A percentile compares a stretch with the other conserved stretches of the same genome.
phyloP scores from a whole-genome alignment of 306 rosid species.

The Fragaria iinumae region DNA sequence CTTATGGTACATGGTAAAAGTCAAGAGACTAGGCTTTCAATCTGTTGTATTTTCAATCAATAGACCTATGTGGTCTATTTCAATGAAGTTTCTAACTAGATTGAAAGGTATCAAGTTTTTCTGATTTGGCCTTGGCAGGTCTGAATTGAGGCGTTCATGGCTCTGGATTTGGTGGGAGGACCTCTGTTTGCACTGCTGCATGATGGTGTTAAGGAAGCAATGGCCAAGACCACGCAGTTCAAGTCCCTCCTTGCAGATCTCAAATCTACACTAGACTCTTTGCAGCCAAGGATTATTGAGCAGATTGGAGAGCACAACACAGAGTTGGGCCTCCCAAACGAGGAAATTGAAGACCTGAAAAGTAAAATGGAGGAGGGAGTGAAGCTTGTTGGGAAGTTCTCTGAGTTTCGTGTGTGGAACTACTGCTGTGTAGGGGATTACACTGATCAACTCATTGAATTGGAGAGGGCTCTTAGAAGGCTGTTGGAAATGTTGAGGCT shows the following conservation, averaged over 20 bases:
- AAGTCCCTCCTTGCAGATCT: constrained; percentile 1
- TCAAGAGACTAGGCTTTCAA: too few relatives aligned
- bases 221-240: neutral
- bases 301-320: neutral
- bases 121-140: neutral
- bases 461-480: neutral
- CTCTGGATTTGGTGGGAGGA: constrained; percentile 1
- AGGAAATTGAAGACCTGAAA: neutral
- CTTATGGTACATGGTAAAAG: too few relatives aligned
- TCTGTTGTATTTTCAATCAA: too few relatives aligned
- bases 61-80: too few relatives aligned
- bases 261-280: neutral
- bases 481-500: neutral
- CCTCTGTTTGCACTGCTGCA: neutral
- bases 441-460: neutral
- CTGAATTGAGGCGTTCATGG: neutral
- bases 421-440: neutral
- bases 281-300: neutral
- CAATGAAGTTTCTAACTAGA: too few relatives aligned
- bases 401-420: neutral
- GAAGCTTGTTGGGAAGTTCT: neutral
- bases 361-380: neutral
- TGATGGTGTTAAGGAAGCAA: neutral
- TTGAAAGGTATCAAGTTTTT: neutral
- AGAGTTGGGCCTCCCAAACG: neutral